These are phyloP conservation scores for Cerioporus squamosus DNA, from an alignment of 1,284 basidiomycete species.

Conservation along the genomic window DNA sequence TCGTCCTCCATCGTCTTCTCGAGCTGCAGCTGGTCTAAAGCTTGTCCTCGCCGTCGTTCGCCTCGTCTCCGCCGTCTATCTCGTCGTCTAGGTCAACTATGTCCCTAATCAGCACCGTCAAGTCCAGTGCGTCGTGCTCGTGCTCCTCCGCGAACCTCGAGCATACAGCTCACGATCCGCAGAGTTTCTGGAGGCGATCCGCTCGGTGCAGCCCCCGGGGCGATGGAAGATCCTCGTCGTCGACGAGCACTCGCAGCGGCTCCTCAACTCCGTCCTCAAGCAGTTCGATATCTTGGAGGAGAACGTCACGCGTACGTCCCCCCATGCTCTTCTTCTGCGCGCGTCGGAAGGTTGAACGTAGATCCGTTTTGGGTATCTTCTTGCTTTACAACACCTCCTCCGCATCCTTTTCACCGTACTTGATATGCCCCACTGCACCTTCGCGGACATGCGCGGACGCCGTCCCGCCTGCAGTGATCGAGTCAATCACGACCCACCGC, in stretches of 20 bases:
- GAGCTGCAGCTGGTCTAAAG: slow-evolving; percentile 1
- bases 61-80: neutral
- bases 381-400: neutral
- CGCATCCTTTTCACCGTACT: neutral
- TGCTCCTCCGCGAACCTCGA: neutral
- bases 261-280: slow-evolving; percentile 88
- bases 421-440: neutral
- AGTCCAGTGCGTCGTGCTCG: slow-evolving; percentile 48
- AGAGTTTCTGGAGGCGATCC: slow-evolving; percentile 84
- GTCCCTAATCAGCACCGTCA: slow-evolving; percentile 58
- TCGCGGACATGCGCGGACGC: neutral
- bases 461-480: slow-evolving; percentile 59
- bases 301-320: slow-evolving; percentile 86
- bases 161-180: slow-evolving; percentile 6
- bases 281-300: slow-evolving; percentile 93
- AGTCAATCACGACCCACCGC: slow-evolving; percentile 74
- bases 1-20: neutral
- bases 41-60: neutral
- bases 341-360: slow-evolving; percentile 1
- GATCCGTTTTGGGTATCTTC: neutral
- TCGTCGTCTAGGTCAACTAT: slow-evolving; percentile 27
- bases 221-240: slow-evolving; percentile 98
- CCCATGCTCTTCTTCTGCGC: neutral
- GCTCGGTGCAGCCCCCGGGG: slow-evolving; percentile 79
- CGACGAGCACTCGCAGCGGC: slow-evolving; percentile 87